These are phyloP conservation scores for Suhomyces yuchorum DNA, from an alignment of 1,139 yeast genomes.

Conservation along the genomic window DNA sequence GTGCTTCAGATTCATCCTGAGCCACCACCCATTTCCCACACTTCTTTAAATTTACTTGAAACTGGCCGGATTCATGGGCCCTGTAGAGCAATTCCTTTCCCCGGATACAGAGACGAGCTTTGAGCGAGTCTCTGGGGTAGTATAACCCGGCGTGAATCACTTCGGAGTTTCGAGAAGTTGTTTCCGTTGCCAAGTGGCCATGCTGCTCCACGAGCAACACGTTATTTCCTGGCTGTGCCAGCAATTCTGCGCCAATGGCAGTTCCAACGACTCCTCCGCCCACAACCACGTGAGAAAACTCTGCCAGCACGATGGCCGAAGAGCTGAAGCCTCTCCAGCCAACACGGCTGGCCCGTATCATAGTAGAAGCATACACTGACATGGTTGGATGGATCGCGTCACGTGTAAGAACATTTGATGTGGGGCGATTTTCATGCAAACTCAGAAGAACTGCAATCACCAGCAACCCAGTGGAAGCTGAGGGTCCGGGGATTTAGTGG, in stretches of 20 bases:
- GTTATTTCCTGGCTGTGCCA: constrained; percentile 39
- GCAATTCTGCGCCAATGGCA: constrained; percentile 74
- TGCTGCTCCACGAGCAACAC: constrained; percentile 75
- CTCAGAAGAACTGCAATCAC: too few species aligned
- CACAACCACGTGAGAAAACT: constrained; percentile 76
- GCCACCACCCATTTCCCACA: constrained; percentile 94
- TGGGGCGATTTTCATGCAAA: background rate
- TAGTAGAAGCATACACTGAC: background rate
- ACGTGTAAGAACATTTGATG: background rate
- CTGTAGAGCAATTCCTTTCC: constrained; percentile 72
- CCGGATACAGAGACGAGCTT: constrained; percentile 67
- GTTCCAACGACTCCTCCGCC: constrained; percentile 92
- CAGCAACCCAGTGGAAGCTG: too few species aligned
- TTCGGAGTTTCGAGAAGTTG: constrained; percentile 85
- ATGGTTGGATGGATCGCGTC: background rate
- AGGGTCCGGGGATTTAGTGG: too few species aligned
- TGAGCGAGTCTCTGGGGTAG: constrained; percentile 68
- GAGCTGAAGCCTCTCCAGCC: constrained; percentile 1
- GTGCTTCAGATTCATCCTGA: constrained; percentile 64
- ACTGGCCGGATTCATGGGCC: constrained; percentile 43
- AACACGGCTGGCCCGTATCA: background rate
- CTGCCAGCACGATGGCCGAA: constrained; percentile 27
- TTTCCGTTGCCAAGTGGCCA: constrained; percentile 67
- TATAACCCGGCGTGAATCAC: constrained; percentile 92
- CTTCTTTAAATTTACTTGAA: constrained; percentile 52